Evolutionary conservation across 2,329 filamentous ascomycete genomes (phyloP).

Genomic region (Paramyrothecium sp.): DNA sequence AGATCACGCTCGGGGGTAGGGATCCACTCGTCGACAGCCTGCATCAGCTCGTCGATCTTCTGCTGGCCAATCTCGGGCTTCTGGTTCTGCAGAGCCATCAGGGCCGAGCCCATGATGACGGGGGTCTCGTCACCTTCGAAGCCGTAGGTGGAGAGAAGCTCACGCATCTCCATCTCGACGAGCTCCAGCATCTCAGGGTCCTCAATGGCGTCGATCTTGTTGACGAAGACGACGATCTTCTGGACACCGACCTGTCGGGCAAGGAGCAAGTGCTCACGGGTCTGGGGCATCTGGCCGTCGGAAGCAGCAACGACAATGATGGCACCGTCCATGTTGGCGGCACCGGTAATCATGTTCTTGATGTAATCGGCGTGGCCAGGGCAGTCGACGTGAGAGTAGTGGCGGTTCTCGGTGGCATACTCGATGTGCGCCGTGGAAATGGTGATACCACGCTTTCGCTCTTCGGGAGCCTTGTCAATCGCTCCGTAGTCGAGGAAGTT

Average conservation of each 20-base stretch:
- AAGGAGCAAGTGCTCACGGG: conserved; percentile 94
- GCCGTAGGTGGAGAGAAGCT: conserved; percentile 86
- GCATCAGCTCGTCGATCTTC: conserved; percentile 90
- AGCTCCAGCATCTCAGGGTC: conserved; percentile 99
- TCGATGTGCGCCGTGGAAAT: conserved; percentile 98
- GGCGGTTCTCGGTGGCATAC: conserved; percentile 88
- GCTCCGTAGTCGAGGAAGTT: conserved; percentile 95
- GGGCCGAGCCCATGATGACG: conserved; percentile 93
- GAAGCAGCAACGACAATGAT: conserved; percentile 98
- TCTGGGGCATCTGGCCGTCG: conserved; percentile 99
- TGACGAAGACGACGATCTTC: conserved; percentile 98
- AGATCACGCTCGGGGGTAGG: conserved; percentile 90
- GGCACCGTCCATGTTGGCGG: conserved; percentile 98
- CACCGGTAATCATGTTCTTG: conserved; percentile 99
- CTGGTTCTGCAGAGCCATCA: conserved; percentile 88
- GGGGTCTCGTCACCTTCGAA: conserved; percentile 98
- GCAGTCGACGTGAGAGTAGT: conserved; percentile 99
- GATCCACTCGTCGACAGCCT: conserved; percentile 92
- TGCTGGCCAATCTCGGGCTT: conserved; percentile 80
- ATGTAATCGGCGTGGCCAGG: conserved; percentile 99
- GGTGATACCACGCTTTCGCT: conserved; percentile 99
- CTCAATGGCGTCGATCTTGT: conserved; percentile 97
- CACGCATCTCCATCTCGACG: conserved; percentile 99
- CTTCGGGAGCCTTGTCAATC: conserved; percentile 98
- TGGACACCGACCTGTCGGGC: conserved; percentile 98